A percentile compares a stretch with the other conserved stretches of the same genome.
phyloP scores from a whole-genome alignment of 2,329 filamentous ascomycete species.

The Cryoendolithus antarcticus region DNA sequence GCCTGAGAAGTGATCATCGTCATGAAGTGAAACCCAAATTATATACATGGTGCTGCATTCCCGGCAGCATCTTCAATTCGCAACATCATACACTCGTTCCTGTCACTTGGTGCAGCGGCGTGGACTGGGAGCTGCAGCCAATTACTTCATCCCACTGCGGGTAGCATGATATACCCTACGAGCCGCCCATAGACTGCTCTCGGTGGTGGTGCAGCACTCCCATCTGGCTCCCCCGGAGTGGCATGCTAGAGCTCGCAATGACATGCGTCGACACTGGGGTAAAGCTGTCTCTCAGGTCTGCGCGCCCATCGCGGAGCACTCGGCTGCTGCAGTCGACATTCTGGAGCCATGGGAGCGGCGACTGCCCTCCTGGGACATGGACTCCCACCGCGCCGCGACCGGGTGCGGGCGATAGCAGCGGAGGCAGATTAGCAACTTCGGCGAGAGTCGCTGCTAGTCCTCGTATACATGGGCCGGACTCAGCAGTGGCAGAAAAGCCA shows the following conservation, averaged over 20 bases:
- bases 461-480: neutral
- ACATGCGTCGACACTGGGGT: slow-evolving; percentile 47
- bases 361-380: slow-evolving; percentile 28
- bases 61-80: no score
- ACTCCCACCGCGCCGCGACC: neutral
- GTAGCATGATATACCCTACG: no score
- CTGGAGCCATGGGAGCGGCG: slow-evolving; percentile 42
- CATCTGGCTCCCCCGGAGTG: slow-evolving; percentile 13
- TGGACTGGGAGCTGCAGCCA: no score
- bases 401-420: neutral
- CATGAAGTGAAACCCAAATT: no score
- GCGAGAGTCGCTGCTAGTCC: neutral
- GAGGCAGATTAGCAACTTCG: neutral
- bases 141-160: no score
- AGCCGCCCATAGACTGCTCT: slow-evolving; percentile 3
- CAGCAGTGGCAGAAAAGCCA: slow-evolving; percentile 1
- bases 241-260: slow-evolving; percentile 48
- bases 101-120: no score
- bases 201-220: no score
- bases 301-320: slow-evolving; percentile 27
- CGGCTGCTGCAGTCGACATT: slow-evolving; percentile 43
- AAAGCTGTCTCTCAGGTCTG: slow-evolving; percentile 36
- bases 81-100: no score
- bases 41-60: no score
- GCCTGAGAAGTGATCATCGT: no score